Evolutionary conservation across 495 filamentous ascomycete species (phyloP).

Genomic region (Penicillium alfredii): DNA sequence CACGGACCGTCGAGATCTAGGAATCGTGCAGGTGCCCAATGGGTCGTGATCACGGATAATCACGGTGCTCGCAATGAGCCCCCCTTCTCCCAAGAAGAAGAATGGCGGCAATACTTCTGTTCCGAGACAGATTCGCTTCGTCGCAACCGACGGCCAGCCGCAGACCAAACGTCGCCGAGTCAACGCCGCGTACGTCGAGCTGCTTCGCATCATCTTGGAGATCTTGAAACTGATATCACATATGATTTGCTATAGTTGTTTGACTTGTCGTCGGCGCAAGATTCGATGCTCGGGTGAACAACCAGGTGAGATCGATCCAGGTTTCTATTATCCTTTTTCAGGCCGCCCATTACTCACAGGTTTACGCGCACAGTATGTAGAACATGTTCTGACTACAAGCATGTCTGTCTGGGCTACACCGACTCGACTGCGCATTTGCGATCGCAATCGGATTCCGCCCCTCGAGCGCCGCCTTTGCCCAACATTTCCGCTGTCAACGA

Average conservation of each 20-base stretch:
- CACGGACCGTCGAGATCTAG: not conserved
- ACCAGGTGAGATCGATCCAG: slow-evolving; percentile 38
- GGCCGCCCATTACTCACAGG: slow-evolving; percentile 9
- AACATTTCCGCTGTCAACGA: slow-evolving; percentile 19
- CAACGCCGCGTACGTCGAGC: slow-evolving; percentile 64
- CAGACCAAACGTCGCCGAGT: slow-evolving; percentile 75
- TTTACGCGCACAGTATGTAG: slow-evolving; percentile 50
- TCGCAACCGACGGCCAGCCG: slow-evolving; percentile 74
- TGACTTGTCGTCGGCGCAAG: slow-evolving; percentile 77
- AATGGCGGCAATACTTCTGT: slow-evolving; percentile 31
- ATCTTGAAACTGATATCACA: slow-evolving; percentile 16
- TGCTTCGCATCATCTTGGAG: slow-evolving; percentile 2
- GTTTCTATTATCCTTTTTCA: not conserved
- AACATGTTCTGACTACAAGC: slow-evolving; percentile 69
- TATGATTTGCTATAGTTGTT: slow-evolving; percentile 46
- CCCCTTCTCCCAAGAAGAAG: slow-evolving; percentile 41
- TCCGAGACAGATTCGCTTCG: slow-evolving; percentile 62
- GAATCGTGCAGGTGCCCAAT: slow-evolving; percentile 26
- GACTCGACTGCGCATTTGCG: slow-evolving; percentile 61
- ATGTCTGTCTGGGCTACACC: slow-evolving; percentile 63
- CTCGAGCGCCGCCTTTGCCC: slow-evolving; percentile 20
- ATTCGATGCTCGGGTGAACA: slow-evolving; percentile 77
- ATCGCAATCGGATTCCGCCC: slow-evolving; percentile 32
- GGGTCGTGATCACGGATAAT: slow-evolving; percentile 37
- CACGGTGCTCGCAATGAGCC: slow-evolving; percentile 43